Evolutionary conservation across 805 yeast genomes (phyloP).

Genomic region (Ogataea trehalophila): DNA sequence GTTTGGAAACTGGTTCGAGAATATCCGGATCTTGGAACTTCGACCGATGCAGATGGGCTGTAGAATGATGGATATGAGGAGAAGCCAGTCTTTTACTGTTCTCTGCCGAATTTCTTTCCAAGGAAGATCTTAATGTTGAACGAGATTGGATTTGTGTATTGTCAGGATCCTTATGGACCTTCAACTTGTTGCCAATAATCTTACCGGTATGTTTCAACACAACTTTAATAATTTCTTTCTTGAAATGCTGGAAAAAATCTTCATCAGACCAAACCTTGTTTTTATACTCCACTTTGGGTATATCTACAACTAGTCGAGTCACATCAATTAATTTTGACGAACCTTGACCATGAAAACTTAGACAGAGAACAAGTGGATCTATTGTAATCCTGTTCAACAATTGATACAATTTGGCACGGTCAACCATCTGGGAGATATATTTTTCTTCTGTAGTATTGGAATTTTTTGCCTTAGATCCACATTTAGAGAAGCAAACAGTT

Average conservation of each 20-base stretch:
- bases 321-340: constrained; percentile 68
- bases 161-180: constrained; percentile 7
- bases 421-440: constrained; percentile 37
- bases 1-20: constrained; percentile 11
- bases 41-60: constrained; percentile 1
- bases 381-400: constrained; percentile 33
- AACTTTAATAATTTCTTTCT: constrained; percentile 53
- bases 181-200: constrained; percentile 70
- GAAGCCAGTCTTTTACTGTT: not conserved
- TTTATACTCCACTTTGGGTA: constrained; percentile 57
- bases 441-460: constrained; percentile 20
- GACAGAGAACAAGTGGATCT: constrained; percentile 35
- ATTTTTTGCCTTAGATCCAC: not conserved
- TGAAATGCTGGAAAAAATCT: constrained; percentile 60
- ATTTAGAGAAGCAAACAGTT: not conserved
- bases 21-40: constrained; percentile 23
- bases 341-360: constrained; percentile 79
- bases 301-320: constrained; percentile 57
- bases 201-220: constrained; percentile 68
- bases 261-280: constrained; percentile 69
- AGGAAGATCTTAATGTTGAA: not conserved
- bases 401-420: constrained; percentile 38
- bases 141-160: not conserved
- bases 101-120: constrained; percentile 4
- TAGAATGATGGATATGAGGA: constrained; percentile 12